These are phyloP conservation scores for Babesia ovis DNA, from an alignment of 169 alveolate genomes.

Conservation along the genomic window DNA sequence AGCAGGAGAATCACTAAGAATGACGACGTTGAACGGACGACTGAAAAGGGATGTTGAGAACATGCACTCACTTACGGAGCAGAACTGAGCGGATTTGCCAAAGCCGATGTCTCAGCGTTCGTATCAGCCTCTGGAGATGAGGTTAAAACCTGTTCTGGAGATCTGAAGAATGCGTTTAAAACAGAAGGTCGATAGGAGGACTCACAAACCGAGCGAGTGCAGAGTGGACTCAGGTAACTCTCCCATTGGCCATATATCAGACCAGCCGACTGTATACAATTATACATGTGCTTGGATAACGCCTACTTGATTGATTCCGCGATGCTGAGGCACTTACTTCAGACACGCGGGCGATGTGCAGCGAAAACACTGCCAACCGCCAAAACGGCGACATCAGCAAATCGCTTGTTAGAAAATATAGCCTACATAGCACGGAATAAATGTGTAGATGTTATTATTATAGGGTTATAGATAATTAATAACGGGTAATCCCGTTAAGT, in stretches of 20 bases:
- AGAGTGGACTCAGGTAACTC: slow-evolving; percentile 26
- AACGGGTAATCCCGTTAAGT: no score
- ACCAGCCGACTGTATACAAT: slow-evolving; percentile 5
- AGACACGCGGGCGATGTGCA: slow-evolving; percentile 18
- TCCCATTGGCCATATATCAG: not conserved
- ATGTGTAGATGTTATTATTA: no score
- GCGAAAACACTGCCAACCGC: slow-evolving; percentile 20
- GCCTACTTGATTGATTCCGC: slow-evolving; percentile 25
- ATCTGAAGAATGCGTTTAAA: slow-evolving; percentile 2
- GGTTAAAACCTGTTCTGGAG: slow-evolving; percentile 39
- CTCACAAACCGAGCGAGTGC: slow-evolving; percentile 48
- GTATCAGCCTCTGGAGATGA: slow-evolving; percentile 39
- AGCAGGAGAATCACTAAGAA: slow-evolving; percentile 15
- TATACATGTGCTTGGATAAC: not conserved
- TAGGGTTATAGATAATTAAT: no score
- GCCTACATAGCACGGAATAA: no score
- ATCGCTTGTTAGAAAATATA: not conserved
- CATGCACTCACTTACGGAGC: slow-evolving; percentile 21
- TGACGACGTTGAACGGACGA: slow-evolving; percentile 32
- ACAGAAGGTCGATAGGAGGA: not conserved
- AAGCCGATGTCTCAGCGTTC: slow-evolving; percentile 44
- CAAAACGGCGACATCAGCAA: slow-evolving; percentile 11
- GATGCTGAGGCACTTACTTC: slow-evolving; percentile 10
- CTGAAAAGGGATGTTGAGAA: not conserved
- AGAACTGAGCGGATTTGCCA: slow-evolving; percentile 1